Percentiles rank a stretch among this genome's conserved stretches.
These are phyloP conservation scores for Penicillium psychrofluorescens DNA, from an alignment of 495 filamentous ascomycete species.

Conservation along the genomic window DNA sequence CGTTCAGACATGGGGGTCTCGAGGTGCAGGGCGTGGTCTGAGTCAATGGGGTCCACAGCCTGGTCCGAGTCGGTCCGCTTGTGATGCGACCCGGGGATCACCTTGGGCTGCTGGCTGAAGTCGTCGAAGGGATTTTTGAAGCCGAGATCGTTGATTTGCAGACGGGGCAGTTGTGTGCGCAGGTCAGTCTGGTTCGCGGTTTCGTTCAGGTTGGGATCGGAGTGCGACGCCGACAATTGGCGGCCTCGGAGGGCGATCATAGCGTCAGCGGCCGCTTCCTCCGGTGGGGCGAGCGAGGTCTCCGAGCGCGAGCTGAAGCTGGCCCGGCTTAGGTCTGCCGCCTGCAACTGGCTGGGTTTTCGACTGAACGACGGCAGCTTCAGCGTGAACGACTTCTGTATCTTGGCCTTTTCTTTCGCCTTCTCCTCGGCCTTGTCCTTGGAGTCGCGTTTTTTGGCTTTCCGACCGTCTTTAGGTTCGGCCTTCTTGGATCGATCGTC, in stretches of 20 bases:
- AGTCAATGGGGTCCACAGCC: neutral
- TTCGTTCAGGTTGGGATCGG: conserved; percentile 6
- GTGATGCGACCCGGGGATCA: neutral
- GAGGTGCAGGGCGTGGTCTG: neutral
- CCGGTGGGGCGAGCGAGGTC: conserved; percentile 6
- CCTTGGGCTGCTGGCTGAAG: neutral
- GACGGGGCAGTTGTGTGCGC: conserved; percentile 26
- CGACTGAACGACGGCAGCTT: conserved; percentile 9
- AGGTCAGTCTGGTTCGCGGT: conserved; percentile 16
- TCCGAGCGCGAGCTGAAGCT: conserved; percentile 10
- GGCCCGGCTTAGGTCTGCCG: conserved; percentile 1
- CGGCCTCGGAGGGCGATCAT: neutral
- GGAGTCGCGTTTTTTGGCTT: neutral
- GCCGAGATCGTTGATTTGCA: conserved; percentile 24
- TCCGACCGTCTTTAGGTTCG: neutral
- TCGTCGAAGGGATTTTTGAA: conserved; percentile 6
- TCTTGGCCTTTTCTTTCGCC: neutral
- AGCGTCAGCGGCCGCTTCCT: neutral
- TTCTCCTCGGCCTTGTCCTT: neutral
- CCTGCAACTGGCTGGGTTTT: neutral
- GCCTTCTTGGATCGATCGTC: neutral
- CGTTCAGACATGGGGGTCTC: too few species aligned
- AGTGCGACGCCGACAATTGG: neutral
- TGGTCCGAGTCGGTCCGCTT: neutral
- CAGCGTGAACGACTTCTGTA: conserved; percentile 12